Evolutionary conservation across 2,329 filamentous ascomycete genomes (phyloP), one percentile per base, ranked within the genome.

Genomic region (Beauveria sp.): DNA sequence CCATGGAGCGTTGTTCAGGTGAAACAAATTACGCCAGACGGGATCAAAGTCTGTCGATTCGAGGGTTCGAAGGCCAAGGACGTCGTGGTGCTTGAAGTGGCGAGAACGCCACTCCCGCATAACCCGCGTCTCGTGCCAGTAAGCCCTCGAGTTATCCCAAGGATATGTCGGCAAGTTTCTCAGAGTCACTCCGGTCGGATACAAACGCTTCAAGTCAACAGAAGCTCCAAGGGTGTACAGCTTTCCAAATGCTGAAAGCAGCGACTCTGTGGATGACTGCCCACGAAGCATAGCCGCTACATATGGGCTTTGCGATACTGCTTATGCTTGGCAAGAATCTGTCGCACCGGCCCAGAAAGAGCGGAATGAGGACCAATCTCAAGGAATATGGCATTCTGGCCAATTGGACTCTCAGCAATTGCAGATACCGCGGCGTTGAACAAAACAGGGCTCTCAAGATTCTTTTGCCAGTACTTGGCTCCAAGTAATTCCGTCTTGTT

Each of bases 121-220:
- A 2, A 72, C 63, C 5, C 72, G 71, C 0, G 70, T 69, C 65
- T 75, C 73, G n/a, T 67, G 55, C 72, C 75, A 78, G 61, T 73
- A 73, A 26, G 52, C 69, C 9, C 70, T 70, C 34, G 64, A 62
- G 59, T 78, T 74, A 46, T 69, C 70, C 71, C 69, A 78, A 24
- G 66, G 73, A 64, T 80, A 80, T 38, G 73, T 71, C 1, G 77
- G 77, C 46, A 79, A 66, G 60, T 77, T 76, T 3, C 70, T 74
- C 16, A 77, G 62, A 2, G 61, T 10, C 51, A 40, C 38, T 16
- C 51, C 51, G 16, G 34, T 24, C 9, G 51, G 51, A 38, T 38
- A 38, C n/a, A 54, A 18, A 10, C n/a, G 31, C 18, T 54, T 54
- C n/a, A 40, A 12, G 24, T 54, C 51, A 26, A 54, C 9, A 43